Percentiles rank a stretch among this genome's conserved stretches.
Conservation (phyloP, 1,139 yeast genomes). For the Candida sanyaensis region DNA sequence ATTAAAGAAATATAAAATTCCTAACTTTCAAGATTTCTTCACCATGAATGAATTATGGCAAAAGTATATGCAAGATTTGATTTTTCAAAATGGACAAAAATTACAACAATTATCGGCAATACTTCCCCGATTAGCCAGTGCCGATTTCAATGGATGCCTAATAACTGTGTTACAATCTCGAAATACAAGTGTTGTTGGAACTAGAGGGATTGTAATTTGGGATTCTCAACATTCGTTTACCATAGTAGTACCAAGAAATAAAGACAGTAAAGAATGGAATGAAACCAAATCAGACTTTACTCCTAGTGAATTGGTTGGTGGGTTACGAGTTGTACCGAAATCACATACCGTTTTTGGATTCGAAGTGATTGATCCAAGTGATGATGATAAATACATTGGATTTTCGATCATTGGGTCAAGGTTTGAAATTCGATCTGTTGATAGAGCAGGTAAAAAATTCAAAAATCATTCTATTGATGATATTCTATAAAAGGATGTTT, state of each 20-base stretch:
- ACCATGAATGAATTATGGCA: slow-evolving; percentile 64
- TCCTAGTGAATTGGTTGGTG: slow-evolving; percentile 47
- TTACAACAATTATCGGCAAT: slow-evolving; percentile 22
- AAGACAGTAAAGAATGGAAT: slow-evolving; percentile 35
- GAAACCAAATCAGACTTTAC: slow-evolving; percentile 18
- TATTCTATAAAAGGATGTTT: slow-evolving; percentile 28
- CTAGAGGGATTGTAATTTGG: slow-evolving; percentile 80
- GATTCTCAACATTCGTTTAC: slow-evolving; percentile 81
- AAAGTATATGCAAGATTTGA: slow-evolving; percentile 55
- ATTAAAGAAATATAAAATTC: slow-evolving; percentile 40
- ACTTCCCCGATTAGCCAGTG: slow-evolving; percentile 65
- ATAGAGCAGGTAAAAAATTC: slow-evolving; percentile 84
- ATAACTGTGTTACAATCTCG: slow-evolving; percentile 60
- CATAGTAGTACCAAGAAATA: slow-evolving; percentile 53
- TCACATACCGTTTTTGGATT: slow-evolving; percentile 60
- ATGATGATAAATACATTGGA: slow-evolving; percentile 38
- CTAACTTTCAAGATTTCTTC: slow-evolving; percentile 54
- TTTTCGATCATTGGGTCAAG: slow-evolving; percentile 82
- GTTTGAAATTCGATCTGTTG: slow-evolving; percentile 73
- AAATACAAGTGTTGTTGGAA: slow-evolving; percentile 62
- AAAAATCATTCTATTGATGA: slow-evolving; percentile 75
- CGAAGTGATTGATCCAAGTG: slow-evolving; percentile 42
- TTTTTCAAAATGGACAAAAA: slow-evolving; percentile 31
- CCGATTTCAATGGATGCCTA: slow-evolving; percentile 83
- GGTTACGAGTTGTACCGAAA: slow-evolving; percentile 59